A percentile compares a stretch with the other conserved stretches of the same genome.
Conservation (phyloP, 441 rosid genomes). For the Pelargonium fulgidum region DNA sequence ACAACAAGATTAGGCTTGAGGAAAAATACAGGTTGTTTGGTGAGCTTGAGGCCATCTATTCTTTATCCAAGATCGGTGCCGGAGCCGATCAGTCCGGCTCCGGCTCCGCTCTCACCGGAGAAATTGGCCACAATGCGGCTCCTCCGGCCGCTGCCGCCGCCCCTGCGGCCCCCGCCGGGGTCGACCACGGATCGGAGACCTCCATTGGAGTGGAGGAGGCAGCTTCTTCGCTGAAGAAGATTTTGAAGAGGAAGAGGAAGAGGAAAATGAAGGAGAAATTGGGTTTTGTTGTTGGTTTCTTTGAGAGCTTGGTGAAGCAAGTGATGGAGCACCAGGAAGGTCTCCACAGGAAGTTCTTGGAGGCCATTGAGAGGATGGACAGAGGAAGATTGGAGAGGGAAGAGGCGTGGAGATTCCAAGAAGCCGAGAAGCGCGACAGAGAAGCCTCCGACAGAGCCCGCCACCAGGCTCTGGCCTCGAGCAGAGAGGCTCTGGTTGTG, state of each 20-base stretch:
- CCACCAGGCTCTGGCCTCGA: constrained; percentile 33
- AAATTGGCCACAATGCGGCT: constrained; percentile 20
- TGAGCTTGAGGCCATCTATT: constrained; percentile 45
- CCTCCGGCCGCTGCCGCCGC: not conserved
- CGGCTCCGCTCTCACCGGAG: constrained; percentile 32
- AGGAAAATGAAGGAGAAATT: constrained; percentile 28
- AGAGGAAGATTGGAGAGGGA: constrained; percentile 33
- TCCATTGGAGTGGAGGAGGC: constrained; percentile 24
- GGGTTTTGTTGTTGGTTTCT: constrained; percentile 23
- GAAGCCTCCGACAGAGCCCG: constrained; percentile 36
- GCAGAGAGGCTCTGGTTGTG: constrained; percentile 35
- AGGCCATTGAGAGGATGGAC: constrained; percentile 38
- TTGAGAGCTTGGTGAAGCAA: constrained; percentile 34
- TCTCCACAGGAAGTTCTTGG: constrained; percentile 33
- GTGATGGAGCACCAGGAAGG: constrained; percentile 43
- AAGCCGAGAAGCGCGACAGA: constrained; percentile 27
- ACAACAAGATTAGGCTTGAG: constrained; percentile 19
- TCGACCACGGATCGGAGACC: constrained; percentile 28
- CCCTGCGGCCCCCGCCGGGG: constrained; percentile 12
- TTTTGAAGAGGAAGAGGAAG: constrained; percentile 30
- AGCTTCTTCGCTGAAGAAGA: constrained; percentile 23
- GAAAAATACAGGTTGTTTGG: constrained; percentile 23
- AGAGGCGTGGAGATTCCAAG: constrained; percentile 34
- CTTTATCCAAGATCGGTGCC: constrained; percentile 21
- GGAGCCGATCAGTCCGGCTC: constrained; percentile 32